Evolutionary conservation across 139 green algal genomes (phyloP).

Genomic region (Chlamydomonas asymmetrica): DNA sequence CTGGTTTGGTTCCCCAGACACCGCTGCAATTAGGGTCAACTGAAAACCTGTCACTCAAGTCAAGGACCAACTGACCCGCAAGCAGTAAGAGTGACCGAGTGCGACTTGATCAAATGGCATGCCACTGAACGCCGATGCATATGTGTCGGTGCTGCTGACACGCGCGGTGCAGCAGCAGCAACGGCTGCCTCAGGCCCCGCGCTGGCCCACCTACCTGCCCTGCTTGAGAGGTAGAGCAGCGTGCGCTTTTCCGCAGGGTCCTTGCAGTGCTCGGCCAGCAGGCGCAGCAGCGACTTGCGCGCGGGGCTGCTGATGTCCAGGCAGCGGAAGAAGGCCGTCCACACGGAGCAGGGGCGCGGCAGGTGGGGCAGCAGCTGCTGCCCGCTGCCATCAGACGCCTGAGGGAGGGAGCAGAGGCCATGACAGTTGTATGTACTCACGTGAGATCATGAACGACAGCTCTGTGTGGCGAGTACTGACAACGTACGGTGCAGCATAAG

Average conservation of each 20-base stretch:
- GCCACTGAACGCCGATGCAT: no score
- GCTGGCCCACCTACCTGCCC: constrained; percentile 14
- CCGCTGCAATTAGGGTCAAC: no score
- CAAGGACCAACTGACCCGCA: no score
- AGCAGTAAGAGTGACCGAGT: no score
- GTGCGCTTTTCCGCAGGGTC: constrained; percentile 61
- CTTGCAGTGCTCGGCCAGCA: constrained; percentile 85
- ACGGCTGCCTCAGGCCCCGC: no score
- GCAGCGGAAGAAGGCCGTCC: constrained; percentile 60
- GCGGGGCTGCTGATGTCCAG: constrained; percentile 75
- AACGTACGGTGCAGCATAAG: not conserved
- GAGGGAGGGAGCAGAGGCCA: not conserved
- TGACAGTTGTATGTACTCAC: not conserved
- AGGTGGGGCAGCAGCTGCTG: constrained; percentile 64
- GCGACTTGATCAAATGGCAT: no score
- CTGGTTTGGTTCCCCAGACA: no score
- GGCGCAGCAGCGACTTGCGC: constrained; percentile 82
- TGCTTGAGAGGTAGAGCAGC: constrained; percentile 36
- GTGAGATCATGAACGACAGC: no score
- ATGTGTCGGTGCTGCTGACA: no score
- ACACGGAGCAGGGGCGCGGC: constrained; percentile 74
- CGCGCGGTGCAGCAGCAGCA: not conserved
- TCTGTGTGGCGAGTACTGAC: no score
- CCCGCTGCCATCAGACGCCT: no score
- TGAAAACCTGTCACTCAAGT: no score